These are phyloP conservation scores for Globisporangium canariense DNA, from an alignment of 352 stramenopile species.

Conservation along the genomic window DNA sequence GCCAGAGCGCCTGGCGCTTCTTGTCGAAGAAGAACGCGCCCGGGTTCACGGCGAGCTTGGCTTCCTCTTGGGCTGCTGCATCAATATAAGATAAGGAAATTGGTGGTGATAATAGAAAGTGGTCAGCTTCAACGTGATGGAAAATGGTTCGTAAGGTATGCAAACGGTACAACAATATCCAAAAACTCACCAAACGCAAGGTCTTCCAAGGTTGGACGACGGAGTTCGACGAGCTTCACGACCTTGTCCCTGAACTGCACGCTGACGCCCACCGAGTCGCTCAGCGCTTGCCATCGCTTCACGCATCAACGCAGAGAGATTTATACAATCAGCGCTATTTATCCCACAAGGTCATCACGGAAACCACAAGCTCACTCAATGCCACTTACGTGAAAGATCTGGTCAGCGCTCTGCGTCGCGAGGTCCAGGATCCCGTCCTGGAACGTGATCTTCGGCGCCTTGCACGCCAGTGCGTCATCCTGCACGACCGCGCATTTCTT, in stretches of 20 bases:
- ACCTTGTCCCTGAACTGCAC: slow-evolving; percentile 61
- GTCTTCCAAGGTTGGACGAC: slow-evolving; percentile 41
- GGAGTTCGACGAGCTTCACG: slow-evolving; percentile 69
- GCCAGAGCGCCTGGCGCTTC: slow-evolving; percentile 58
- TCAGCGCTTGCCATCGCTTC: slow-evolving; percentile 75
- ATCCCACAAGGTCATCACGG: not conserved
- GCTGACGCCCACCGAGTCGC: slow-evolving; percentile 65
- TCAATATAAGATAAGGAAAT: not conserved
- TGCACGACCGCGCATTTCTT: slow-evolving; percentile 53
- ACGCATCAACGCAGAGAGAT: not conserved
- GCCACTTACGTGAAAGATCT: slow-evolving; percentile 53
- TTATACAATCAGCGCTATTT: not conserved
- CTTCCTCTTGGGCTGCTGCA: slow-evolving; percentile 7
- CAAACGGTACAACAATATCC: not conserved
- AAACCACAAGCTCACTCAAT: not conserved
- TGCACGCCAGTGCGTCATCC: slow-evolving; percentile 47
- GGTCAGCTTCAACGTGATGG: not conserved
- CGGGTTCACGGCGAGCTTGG: slow-evolving; percentile 13
- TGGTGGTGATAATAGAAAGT: not conserved
- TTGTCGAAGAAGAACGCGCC: slow-evolving; percentile 82
- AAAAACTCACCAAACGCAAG: slow-evolving; percentile 19
- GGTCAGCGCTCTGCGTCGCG: slow-evolving; percentile 35
- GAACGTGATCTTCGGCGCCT: slow-evolving; percentile 66
- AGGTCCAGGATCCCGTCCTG: slow-evolving; percentile 58
- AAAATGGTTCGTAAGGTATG: not conserved